Conservation (phyloP, 148 eudicot genomes). For the Silene uniflora region DNA sequence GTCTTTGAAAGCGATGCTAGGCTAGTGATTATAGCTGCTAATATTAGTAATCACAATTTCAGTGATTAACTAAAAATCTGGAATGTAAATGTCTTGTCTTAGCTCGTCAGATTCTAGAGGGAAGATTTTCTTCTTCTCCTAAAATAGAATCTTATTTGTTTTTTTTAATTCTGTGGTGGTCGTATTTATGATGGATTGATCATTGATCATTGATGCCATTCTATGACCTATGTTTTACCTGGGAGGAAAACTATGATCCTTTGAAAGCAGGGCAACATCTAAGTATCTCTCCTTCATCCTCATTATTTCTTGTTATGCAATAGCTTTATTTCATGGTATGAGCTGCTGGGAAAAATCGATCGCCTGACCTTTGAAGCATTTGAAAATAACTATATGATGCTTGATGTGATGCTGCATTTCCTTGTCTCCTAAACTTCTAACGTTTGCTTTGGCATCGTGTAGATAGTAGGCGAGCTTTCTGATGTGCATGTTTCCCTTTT, state of each 20-base stretch:
- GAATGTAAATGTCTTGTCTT: background rate
- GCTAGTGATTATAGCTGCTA: background rate
- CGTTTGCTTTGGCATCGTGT: background rate
- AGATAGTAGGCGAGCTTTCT: constrained; percentile 23
- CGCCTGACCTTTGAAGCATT: background rate
- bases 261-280: background rate
- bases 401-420: background rate
- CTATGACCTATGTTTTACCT: background rate
- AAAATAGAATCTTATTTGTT: background rate
- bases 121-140: background rate
- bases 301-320: background rate
- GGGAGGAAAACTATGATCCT: background rate
- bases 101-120: background rate
- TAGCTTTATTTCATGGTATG: background rate
- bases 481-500: constrained; percentile 20
- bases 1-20: constrained; percentile 9
- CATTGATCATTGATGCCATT: too few species aligned
- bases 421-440: too few species aligned
- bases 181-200: background rate
- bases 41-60: background rate
- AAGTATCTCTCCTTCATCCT: background rate
- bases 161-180: background rate
- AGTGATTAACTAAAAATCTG: background rate
- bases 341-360: background rate
- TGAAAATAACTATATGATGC: background rate